phyloP scores from a whole-genome alignment of 495 filamentous ascomycete species.

The Margaritispora aquatica region DNA sequence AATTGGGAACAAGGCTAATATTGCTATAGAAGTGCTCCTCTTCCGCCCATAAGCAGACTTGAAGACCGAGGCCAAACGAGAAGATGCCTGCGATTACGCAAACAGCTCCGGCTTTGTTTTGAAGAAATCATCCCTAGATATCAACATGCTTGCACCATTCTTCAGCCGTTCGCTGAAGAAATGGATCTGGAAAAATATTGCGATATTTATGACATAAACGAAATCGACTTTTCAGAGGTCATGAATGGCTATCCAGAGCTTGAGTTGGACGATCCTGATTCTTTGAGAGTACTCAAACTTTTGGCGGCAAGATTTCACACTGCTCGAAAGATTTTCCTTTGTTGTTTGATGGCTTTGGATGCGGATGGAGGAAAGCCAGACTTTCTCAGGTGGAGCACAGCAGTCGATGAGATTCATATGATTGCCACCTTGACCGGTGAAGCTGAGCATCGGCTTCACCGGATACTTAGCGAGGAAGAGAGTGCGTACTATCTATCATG shows the following conservation, averaged over 20 bases:
- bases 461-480: slow-evolving; percentile 77
- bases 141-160: slow-evolving; percentile 54
- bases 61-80: slow-evolving; percentile 73
- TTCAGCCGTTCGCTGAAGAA: slow-evolving; percentile 69
- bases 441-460: slow-evolving; percentile 49
- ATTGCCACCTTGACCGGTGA: slow-evolving; percentile 50
- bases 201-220: slow-evolving; percentile 85
- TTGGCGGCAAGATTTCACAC: slow-evolving; percentile 73
- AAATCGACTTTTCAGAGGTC: slow-evolving; percentile 66
- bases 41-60: slow-evolving; percentile 77
- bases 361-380: slow-evolving; percentile 80
- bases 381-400: slow-evolving; percentile 70
- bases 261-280: slow-evolving; percentile 68
- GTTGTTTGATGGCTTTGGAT: slow-evolving; percentile 78
- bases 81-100: slow-evolving; percentile 72
- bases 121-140: slow-evolving; percentile 63
- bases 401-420: slow-evolving; percentile 66
- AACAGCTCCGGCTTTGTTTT: slow-evolving; percentile 61
- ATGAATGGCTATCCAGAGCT: slow-evolving; percentile 51
- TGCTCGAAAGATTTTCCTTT: slow-evolving; percentile 75
- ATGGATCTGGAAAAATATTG: slow-evolving; percentile 82
- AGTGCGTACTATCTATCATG: slow-evolving; percentile 42
- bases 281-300: slow-evolving; percentile 71
- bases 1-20: slow-evolving; percentile 32
- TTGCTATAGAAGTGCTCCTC: slow-evolving; percentile 62